Evolutionary conservation across 139 green algal species (phyloP), one percentile per base, ranked within the genome.

Genomic region (Dunaliella primolecta): DNA sequence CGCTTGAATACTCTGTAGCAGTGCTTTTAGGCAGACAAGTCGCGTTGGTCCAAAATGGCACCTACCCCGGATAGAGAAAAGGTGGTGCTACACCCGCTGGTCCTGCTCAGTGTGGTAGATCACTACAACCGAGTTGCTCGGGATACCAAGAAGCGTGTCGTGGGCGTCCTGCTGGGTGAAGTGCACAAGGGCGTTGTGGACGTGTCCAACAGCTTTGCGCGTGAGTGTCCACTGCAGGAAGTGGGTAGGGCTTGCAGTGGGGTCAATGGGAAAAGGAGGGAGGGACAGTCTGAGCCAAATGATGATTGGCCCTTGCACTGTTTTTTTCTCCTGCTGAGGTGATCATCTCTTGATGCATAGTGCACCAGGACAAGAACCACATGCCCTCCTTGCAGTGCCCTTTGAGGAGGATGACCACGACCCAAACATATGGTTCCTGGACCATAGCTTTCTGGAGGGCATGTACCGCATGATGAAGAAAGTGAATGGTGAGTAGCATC

Each of bases 381-480:
- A 70, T 55, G 33, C 20, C 78, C 30, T 30, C 78, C 32, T 11
- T 72, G 75, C 94, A 96, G 95, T 99, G 46, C 97, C 97, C 0
- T 99, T 99, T 89, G 97, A 99, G 90, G 97, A 99, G 86, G 97
- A 99, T 86, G 96, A 98, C 34, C 93, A 95, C 36, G 95, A 99
- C 84, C 85, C 92, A n/a, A 92, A 56, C 80, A 99, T 99, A 76
- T 99, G 97, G 97, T 99, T 99, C 84, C 82, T 99, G 79, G 97
- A 99, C 88, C 97, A 99, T 93, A 97, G 90, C 83, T 99, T 99
- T 91, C 86, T 98, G 78, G 97, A 99, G 85, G 91, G 91, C 70
- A 99, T 99, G 96, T 98, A 92, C 87, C 82, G 87, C 64, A 99
- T 99, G 97, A 99, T 98, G 91, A 98, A 97, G 85, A 99, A 98